phyloP scores from a whole-genome alignment of 768 basidiomycete genomes.

The Trametes punicea region DNA sequence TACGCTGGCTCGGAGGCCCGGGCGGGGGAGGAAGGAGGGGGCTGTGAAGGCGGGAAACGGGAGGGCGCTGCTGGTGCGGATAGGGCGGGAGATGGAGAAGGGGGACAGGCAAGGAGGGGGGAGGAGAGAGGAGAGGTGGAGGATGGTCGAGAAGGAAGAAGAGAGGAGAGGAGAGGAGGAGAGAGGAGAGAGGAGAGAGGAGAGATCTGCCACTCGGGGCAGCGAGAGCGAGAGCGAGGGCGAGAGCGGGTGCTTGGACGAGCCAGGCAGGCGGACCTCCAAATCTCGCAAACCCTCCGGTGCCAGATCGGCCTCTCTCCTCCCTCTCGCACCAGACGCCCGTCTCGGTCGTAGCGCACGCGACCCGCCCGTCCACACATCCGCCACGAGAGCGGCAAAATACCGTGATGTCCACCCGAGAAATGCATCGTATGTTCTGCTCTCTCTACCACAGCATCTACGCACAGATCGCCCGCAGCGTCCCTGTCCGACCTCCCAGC shows the following conservation, averaged over 20 bases:
- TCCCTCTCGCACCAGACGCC: conserved; percentile 14
- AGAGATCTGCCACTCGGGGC: conserved; percentile 1
- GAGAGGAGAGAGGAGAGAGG: conserved; percentile 3
- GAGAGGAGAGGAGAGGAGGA: conserved; percentile 11
- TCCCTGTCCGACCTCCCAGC: background rate
- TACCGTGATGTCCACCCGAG: too few relatives aligned
- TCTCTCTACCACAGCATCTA: background rate
- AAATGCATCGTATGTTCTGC: too few relatives aligned
- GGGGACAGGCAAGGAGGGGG: too few relatives aligned
- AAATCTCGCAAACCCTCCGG: conserved; percentile 20
- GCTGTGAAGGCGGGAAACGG: background rate
- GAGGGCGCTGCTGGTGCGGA: background rate
- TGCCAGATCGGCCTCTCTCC: conserved; percentile 13
- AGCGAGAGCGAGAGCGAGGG: too few relatives aligned
- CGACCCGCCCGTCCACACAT: too few relatives aligned
- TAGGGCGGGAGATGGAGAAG: conserved; percentile 10
- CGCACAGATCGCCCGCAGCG: conserved; percentile 6
- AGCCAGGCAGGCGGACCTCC: conserved; percentile 18
- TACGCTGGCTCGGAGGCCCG: background rate
- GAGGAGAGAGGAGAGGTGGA: background rate
- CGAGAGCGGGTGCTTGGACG: conserved; percentile 8
- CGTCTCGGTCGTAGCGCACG: background rate
- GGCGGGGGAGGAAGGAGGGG: conserved; percentile 3
- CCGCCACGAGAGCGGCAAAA: background rate
- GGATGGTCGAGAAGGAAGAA: too few relatives aligned